Conservation (phyloP, 2,329 filamentous ascomycete species). For the Aspergillus terreus region DNA sequence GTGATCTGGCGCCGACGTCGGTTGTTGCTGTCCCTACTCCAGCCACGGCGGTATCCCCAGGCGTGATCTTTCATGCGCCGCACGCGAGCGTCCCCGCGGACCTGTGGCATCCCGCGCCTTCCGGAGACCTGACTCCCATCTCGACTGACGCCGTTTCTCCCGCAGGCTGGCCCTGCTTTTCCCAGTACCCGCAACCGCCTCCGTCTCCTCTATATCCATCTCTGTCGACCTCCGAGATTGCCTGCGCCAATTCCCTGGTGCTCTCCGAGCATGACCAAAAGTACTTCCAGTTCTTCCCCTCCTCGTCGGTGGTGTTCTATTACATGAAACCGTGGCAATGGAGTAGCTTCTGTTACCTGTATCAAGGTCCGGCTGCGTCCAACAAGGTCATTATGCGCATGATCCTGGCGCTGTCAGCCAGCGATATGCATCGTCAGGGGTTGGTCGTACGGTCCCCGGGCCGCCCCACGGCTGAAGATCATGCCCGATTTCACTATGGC, state of each 20-base stretch:
- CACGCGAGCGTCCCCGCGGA: constrained; percentile 8
- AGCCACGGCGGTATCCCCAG: constrained; percentile 1
- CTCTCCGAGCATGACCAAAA: constrained; percentile 32
- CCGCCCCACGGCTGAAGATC: constrained; percentile 27
- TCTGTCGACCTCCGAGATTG: constrained; percentile 15
- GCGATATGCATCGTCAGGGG: constrained; percentile 34
- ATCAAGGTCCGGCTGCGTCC: constrained; percentile 30
- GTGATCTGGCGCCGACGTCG: neutral
- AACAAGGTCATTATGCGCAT: constrained; percentile 39
- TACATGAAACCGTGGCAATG: constrained; percentile 38
- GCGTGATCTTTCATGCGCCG: constrained; percentile 3
- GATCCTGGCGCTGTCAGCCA: constrained; percentile 36
- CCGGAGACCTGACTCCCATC: constrained; percentile 12
- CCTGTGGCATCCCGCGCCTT: constrained; percentile 1
- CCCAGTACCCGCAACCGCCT: constrained; percentile 14
- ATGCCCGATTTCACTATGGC: constrained; percentile 33
- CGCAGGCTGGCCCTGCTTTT: constrained; percentile 12
- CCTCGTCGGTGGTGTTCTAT: constrained; percentile 30
- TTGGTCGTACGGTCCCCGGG: constrained; percentile 23
- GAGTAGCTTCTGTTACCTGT: constrained; percentile 36
- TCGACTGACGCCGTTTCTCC: constrained; percentile 15
- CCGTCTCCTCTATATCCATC: constrained; percentile 21
- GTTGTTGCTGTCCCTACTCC: neutral
- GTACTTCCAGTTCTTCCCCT: constrained; percentile 33
- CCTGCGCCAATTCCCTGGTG: constrained; percentile 32